Conservation (phyloP, 2,329 filamentous ascomycete species). For the Lasiodiplodia hormozganensis region DNA sequence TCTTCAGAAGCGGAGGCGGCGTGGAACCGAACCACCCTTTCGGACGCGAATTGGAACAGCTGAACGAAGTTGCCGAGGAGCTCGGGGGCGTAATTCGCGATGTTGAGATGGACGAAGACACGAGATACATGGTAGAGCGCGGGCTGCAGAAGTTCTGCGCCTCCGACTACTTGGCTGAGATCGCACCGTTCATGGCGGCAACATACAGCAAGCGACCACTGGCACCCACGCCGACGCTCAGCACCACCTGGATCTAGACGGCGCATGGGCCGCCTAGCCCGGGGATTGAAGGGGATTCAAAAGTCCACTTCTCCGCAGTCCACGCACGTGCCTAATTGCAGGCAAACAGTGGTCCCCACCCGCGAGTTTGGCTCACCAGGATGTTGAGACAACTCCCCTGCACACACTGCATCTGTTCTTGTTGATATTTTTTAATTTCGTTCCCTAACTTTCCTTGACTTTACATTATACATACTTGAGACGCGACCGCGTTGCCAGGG, state of each 20-base stretch:
- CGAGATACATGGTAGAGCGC: constrained; percentile 70
- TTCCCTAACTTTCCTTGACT: constrained; percentile 24
- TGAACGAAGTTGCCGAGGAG: constrained; percentile 92
- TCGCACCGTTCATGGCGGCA: constrained; percentile 64
- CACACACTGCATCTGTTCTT: constrained; percentile 11
- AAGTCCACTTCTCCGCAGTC: constrained; percentile 15
- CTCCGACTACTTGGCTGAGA: constrained; percentile 83
- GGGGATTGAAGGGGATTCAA: constrained; percentile 15
- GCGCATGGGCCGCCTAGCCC: background rate
- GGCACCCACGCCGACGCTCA: constrained; percentile 24
- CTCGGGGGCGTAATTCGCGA: constrained; percentile 68
- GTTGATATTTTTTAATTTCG: constrained; percentile 27
- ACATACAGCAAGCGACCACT: constrained; percentile 11
- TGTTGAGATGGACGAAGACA: constrained; percentile 74
- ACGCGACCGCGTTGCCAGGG: constrained; percentile 8
- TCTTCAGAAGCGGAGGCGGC: constrained; percentile 46
- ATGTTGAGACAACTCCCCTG: constrained; percentile 26
- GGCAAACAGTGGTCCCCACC: constrained; percentile 7
- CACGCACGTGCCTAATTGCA: constrained; percentile 18
- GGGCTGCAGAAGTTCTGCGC: constrained; percentile 78
- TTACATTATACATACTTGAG: constrained; percentile 20
- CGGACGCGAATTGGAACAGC: constrained; percentile 86
- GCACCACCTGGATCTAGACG: constrained; percentile 28
- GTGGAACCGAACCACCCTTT: constrained; percentile 72
- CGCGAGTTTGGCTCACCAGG: constrained; percentile 24